phyloP scores from a whole-genome alignment of 495 filamentous ascomycete species.

The Annulohypoxylon nitens region DNA sequence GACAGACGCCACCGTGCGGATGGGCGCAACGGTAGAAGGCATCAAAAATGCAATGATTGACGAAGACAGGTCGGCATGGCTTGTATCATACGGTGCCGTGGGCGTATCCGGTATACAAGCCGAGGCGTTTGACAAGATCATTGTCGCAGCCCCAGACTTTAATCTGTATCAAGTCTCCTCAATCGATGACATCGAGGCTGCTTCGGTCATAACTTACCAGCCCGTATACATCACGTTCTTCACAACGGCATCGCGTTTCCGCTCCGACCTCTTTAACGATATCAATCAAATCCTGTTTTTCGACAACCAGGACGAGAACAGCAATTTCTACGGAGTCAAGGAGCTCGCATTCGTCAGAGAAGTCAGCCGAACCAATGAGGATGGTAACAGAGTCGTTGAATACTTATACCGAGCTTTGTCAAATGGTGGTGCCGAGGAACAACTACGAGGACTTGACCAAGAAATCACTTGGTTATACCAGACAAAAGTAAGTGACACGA shows the following conservation, averaged over 20 bases:
- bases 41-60: constrained; percentile 21
- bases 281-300: constrained; percentile 43
- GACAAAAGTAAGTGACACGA: constrained; percentile 29
- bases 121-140: constrained; percentile 47
- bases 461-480: constrained; percentile 44
- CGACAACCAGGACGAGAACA: constrained; percentile 19
- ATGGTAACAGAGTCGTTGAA: constrained; percentile 20
- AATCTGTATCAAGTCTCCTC: constrained; percentile 32
- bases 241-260: constrained; percentile 28
- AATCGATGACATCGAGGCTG: constrained; percentile 30
- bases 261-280: constrained; percentile 26
- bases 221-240: constrained; percentile 44
- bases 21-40: constrained; percentile 35
- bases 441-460: constrained; percentile 20
- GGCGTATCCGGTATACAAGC: not conserved
- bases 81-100: constrained; percentile 28
- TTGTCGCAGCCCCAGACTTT: constrained; percentile 40
- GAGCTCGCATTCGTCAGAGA: constrained; percentile 43
- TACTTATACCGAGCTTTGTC: constrained; percentile 48
- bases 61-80: constrained; percentile 38
- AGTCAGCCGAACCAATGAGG: constrained; percentile 18
- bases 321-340: constrained; percentile 24
- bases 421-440: constrained; percentile 17
- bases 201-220: constrained; percentile 29
- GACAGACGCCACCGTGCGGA: constrained; percentile 20